phyloP scores from a whole-genome alignment of 202 grass and related monocot species.

The Panicum hallii region DNA sequence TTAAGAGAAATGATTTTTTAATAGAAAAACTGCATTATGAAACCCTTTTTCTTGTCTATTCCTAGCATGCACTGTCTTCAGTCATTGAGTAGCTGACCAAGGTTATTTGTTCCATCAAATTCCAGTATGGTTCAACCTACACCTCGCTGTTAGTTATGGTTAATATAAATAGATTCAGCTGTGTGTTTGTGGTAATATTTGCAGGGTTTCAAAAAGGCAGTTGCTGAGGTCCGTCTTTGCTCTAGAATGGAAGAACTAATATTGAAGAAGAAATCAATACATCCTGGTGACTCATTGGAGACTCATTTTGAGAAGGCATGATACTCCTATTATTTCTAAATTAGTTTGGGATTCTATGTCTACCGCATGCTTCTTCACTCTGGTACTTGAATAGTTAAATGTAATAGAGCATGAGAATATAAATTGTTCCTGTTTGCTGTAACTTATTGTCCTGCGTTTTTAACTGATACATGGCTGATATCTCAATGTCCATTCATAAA shows the following conservation, averaged over 20 bases:
- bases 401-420: background rate
- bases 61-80: constrained; percentile 1
- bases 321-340: constrained; percentile 23
- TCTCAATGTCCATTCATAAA: constrained; percentile 36
- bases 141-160: constrained; percentile 6
- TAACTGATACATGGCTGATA: constrained; percentile 23
- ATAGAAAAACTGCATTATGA: constrained; percentile 24
- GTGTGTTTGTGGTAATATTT: constrained; percentile 46
- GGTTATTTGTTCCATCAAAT: constrained; percentile 32
- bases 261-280: constrained; percentile 87
- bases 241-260: constrained; percentile 86
- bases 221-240: constrained; percentile 76
- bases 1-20: constrained; percentile 10
- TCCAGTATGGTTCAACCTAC: constrained; percentile 30
- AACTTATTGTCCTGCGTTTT: constrained; percentile 31
- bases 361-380: constrained; percentile 31
- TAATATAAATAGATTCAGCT: constrained; percentile 27
- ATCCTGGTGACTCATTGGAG: constrained; percentile 66
- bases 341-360: constrained; percentile 16
- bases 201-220: constrained; percentile 76
- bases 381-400: constrained; percentile 31
- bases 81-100: background rate
- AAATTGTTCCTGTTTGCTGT: constrained; percentile 24
- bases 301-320: constrained; percentile 86
- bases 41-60: background rate